phyloP scores from a whole-genome alignment of 1,284 basidiomycete species.

The Paramarasmius palmivorus region DNA sequence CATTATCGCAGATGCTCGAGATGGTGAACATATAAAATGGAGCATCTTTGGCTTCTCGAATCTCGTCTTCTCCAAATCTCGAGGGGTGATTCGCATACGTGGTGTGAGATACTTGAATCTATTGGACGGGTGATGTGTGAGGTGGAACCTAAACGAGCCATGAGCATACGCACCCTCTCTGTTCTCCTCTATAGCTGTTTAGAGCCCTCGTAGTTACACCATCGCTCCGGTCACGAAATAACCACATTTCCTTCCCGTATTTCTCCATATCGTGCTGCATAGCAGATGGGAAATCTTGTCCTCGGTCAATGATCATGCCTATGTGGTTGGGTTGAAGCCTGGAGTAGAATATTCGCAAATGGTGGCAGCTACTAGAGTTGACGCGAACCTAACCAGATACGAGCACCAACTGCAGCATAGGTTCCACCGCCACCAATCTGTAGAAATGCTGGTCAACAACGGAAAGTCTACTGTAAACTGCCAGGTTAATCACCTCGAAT shows the following conservation, averaged over 20 bases:
- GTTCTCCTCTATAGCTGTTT: constrained; percentile 77
- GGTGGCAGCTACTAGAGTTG: neutral
- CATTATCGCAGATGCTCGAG: constrained; percentile 68
- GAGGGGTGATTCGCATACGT: constrained; percentile 69
- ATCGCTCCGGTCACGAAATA: constrained; percentile 63
- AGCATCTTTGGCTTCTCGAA: constrained; percentile 60
- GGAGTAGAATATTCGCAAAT: constrained; percentile 8
- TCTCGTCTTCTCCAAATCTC: constrained; percentile 60
- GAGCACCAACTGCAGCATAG: constrained; percentile 75
- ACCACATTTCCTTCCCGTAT: constrained; percentile 81
- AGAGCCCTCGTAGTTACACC: constrained; percentile 71
- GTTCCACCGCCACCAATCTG: constrained; percentile 93
- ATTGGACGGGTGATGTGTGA: neutral
- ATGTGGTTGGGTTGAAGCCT: constrained; percentile 67
- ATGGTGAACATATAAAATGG: constrained; percentile 87
- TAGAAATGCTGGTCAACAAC: constrained; percentile 13
- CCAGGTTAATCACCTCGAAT: constrained; percentile 47
- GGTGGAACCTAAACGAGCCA: constrained; percentile 5
- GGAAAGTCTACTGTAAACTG: constrained; percentile 5
- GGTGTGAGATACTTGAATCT: constrained; percentile 86
- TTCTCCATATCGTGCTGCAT: constrained; percentile 59
- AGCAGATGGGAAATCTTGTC: constrained; percentile 70
- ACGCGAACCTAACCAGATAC: constrained; percentile 63
- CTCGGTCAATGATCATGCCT: constrained; percentile 86
- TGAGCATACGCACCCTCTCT: constrained; percentile 53